Evolutionary conservation across 441 rosid genomes (phyloP), one percentile per base, ranked within the genome.

Genomic region (Mallotus repandus): DNA sequence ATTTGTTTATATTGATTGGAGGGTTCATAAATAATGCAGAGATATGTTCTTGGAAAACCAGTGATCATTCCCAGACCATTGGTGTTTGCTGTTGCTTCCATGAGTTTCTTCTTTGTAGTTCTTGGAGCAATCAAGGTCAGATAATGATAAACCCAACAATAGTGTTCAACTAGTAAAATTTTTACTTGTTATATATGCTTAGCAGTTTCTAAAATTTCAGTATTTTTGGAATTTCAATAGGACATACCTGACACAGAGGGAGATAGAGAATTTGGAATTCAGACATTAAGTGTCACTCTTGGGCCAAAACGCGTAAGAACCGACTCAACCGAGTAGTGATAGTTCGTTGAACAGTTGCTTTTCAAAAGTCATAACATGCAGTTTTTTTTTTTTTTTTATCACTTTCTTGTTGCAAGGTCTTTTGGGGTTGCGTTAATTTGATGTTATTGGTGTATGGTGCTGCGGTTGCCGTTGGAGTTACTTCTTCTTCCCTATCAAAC

Each of bases 191-290:
- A 29, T 35, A 35, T 35, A 35, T 35, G 2, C 29, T 25, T 25
- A 0, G 29, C 41, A 35, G 41, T 35, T 35, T 35, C 41, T 35
- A 22, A 4, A 11, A 60, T 60, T 25, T 35, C 41, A 35, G 41
- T 35, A 25, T 59, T 25, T 3, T 25, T 62, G 10, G 41, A 35
- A 4, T 55, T 59, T 57, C 9, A 32, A 69, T 64, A 83, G 86
- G 86, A 83, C 58, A 83, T 83, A 46, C 84, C 86, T 53, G 86
- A 83, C 25, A 75, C 78, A 15, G 77, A 83, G 7, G 86, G 86
- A 0, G 84, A 83, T 62, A 71, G 49, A 70, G 59, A 76, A 38
- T 78, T 66, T 12, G 80, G 86, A 4, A 78, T 83, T 55, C 78
- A 73, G 9, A 74, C 85, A 2, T 68, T 79, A 41, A 79, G 75